Percentiles rank a stretch among this genome's conserved stretches.
Conservation (phyloP, 441 rosid genomes). For the Melastoma candidum region DNA sequence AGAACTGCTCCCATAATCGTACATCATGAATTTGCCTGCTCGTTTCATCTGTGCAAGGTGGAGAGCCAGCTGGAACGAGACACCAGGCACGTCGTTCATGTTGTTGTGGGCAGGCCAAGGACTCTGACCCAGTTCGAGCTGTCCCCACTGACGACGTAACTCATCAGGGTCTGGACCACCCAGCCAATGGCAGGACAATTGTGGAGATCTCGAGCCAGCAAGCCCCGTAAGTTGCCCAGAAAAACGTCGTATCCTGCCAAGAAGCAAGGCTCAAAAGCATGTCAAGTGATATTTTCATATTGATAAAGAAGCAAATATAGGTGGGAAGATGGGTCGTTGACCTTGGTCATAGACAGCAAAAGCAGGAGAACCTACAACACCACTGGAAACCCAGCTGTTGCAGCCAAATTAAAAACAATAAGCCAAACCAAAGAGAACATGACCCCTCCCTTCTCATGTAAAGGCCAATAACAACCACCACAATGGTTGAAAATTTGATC, state of each 20-base stretch:
- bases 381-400: conserved; percentile 89
- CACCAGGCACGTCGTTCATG: conserved; percentile 97
- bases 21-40: conserved; percentile 65
- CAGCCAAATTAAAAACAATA: too few relatives aligned
- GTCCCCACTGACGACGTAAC: conserved; percentile 86
- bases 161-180: conserved; percentile 81
- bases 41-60: conserved; percentile 92
- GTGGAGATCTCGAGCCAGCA: conserved; percentile 88
- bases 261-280: conserved; percentile 7
- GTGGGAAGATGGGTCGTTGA: conserved; percentile 2
- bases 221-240: conserved; percentile 87
- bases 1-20: conserved; percentile 60
- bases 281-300: conserved; percentile 9
- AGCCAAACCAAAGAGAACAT: too few relatives aligned
- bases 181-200: conserved; percentile 98
- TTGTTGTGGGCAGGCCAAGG: conserved; percentile 80
- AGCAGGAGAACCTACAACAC: conserved; percentile 98
- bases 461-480: too few relatives aligned
- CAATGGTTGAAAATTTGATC: not conserved
- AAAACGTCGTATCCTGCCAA: conserved; percentile 83
- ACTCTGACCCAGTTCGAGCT: conserved; percentile 98
- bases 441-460: too few relatives aligned
- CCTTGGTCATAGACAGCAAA: conserved; percentile 99
- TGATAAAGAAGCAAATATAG: too few relatives aligned
- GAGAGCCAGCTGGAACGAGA: conserved; percentile 63